Percentiles rank a stretch among this genome's conserved stretches.
These are phyloP conservation scores for Nothophytophthora sp. DNA, from an alignment of 352 stramenopile species.

Conservation along the genomic window DNA sequence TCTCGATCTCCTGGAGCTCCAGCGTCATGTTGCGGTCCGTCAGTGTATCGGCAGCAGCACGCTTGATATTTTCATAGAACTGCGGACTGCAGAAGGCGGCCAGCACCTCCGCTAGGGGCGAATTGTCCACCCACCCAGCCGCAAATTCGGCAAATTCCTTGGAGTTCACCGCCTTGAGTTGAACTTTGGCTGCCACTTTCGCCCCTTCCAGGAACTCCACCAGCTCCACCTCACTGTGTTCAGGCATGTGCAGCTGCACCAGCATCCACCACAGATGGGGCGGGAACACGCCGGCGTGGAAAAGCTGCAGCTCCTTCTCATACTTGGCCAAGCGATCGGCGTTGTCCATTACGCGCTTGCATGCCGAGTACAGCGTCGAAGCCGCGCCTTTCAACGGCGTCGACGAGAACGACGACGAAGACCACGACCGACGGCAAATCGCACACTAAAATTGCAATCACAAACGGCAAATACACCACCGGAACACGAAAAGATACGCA, in stretches of 20 bases:
- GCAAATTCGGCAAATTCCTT: constrained; percentile 34
- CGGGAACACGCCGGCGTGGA: constrained; percentile 19
- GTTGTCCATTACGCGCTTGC: constrained; percentile 19
- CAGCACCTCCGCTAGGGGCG: constrained; percentile 13
- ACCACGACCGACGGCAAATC: constrained; percentile 10
- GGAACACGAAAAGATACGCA: constrained; percentile 1
- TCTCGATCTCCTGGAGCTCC: constrained; percentile 35
- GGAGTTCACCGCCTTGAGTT: constrained; percentile 39
- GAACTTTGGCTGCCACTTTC: constrained; percentile 21
- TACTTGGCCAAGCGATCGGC: constrained; percentile 18
- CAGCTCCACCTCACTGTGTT: constrained; percentile 29
- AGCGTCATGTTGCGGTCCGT: constrained; percentile 32
- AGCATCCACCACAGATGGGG: constrained; percentile 28
- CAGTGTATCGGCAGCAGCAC: constrained; percentile 19
- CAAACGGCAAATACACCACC: neutral
- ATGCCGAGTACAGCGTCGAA: constrained; percentile 9
- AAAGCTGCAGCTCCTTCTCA: constrained; percentile 28
- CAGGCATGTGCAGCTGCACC: constrained; percentile 39
- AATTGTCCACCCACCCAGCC: constrained; percentile 8
- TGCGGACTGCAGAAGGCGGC: constrained; percentile 29
- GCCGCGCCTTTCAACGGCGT: constrained; percentile 15
- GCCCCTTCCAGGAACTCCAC: constrained; percentile 40
- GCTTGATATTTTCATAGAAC: constrained; percentile 24
- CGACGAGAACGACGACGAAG: constrained; percentile 16
- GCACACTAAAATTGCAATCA: constrained; percentile 2